Evolutionary conservation across 2,329 filamentous ascomycete genomes (phyloP).

Genomic region (Phaeosphaeriaceae sp.): DNA sequence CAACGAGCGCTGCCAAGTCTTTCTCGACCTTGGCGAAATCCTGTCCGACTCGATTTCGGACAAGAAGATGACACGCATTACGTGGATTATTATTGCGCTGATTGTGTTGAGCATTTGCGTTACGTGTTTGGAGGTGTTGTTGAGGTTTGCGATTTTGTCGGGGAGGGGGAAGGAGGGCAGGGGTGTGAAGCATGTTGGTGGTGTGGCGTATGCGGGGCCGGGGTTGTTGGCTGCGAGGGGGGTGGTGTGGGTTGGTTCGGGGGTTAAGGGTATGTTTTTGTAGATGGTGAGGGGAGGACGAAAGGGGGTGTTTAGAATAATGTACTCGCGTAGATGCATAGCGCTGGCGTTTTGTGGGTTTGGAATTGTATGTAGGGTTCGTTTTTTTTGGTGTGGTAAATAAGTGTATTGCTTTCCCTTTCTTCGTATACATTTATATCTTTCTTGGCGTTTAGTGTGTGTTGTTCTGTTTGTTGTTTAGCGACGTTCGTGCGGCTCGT

Average conservation of each 20-base stretch:
- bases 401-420: no score
- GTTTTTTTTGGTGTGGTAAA: no score
- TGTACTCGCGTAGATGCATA: no score
- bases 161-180: constrained; percentile 27
- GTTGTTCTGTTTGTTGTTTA: no score
- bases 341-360: no score
- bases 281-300: neutral
- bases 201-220: constrained; percentile 33
- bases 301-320: neutral
- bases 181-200: neutral
- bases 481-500: no score
- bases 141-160: constrained; percentile 68
- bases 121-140: constrained; percentile 84
- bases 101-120: constrained; percentile 91
- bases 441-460: no score
- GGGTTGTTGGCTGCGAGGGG: constrained; percentile 32
- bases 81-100: constrained; percentile 96
- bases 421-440: no score
- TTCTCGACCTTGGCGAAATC: constrained; percentile 94
- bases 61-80: constrained; percentile 93
- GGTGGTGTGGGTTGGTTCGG: constrained; percentile 32
- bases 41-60: constrained; percentile 90
- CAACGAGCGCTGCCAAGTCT: constrained; percentile 95
- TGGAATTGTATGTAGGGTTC: no score
- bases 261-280: constrained; percentile 22